A percentile compares a stretch with the other conserved stretches of the same genome.
These are phyloP conservation scores for Fusarium verticillioides DNA, from an alignment of 2,329 filamentous ascomycete species.

Conservation along the genomic window DNA sequence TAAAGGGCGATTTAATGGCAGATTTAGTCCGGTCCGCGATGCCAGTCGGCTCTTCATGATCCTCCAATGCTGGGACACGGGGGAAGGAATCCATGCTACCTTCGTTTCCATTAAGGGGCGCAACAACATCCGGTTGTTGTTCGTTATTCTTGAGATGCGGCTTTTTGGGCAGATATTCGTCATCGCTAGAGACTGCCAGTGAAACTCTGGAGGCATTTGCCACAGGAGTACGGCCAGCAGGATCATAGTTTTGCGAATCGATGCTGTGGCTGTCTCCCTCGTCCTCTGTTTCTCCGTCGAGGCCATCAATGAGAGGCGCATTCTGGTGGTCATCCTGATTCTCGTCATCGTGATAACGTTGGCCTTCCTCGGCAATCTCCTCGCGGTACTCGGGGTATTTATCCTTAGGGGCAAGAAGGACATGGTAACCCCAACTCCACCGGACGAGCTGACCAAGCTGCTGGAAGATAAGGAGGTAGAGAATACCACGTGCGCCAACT, in stretches of 20 bases:
- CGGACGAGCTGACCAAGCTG: constrained; percentile 94
- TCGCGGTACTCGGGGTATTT: constrained; percentile 73
- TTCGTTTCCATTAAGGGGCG: constrained; percentile 46
- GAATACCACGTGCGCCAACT: constrained; percentile 90
- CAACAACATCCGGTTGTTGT: constrained; percentile 42
- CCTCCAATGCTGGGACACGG: constrained; percentile 59
- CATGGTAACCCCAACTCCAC: constrained; percentile 98
- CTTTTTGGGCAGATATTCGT: constrained; percentile 52
- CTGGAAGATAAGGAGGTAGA: constrained; percentile 97
- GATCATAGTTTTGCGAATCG: constrained; percentile 63
- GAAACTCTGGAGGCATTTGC: constrained; percentile 62
- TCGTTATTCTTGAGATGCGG: constrained; percentile 39
- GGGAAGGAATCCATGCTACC: constrained; percentile 73
- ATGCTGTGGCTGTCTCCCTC: constrained; percentile 51
- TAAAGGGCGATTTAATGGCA: constrained; percentile 46
- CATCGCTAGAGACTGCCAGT: constrained; percentile 61
- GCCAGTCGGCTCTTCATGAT: constrained; percentile 53
- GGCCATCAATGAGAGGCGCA: constrained; percentile 55
- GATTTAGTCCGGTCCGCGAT: constrained; percentile 52
- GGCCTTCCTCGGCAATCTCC: constrained; percentile 66
- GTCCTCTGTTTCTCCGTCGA: constrained; percentile 53
- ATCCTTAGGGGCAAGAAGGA: constrained; percentile 87
- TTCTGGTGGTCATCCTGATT: constrained; percentile 56
- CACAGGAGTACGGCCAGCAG: constrained; percentile 66
- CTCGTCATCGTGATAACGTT: constrained; percentile 65